Conservation (phyloP, 139 green algal species). For the Microglena sp. region DNA sequence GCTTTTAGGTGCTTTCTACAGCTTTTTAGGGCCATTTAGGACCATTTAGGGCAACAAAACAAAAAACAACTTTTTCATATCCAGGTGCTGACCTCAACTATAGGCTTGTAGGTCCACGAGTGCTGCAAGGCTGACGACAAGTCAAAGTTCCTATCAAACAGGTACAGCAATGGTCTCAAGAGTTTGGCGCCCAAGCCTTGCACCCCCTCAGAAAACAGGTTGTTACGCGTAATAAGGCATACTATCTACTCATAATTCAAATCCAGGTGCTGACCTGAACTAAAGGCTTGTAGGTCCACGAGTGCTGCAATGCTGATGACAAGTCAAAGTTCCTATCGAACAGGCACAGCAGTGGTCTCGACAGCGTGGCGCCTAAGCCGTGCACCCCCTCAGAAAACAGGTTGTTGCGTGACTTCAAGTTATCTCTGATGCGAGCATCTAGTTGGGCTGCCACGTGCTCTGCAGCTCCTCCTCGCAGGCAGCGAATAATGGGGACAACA, state of each 20-base stretch:
- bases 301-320: slow-evolving; percentile 73
- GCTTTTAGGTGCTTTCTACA: too few species aligned
- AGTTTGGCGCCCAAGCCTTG: slow-evolving; percentile 34
- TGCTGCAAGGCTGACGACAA: slow-evolving; percentile 81
- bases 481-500: slow-evolving; percentile 89
- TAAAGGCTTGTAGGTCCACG: slow-evolving; percentile 94
- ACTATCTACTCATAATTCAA: background rate
- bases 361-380: slow-evolving; percentile 47
- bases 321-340: slow-evolving; percentile 99
- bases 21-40: too few species aligned
- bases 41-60: too few species aligned
- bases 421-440: slow-evolving; percentile 54
- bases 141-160: slow-evolving; percentile 98
- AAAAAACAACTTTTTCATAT: background rate
- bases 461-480: slow-evolving; percentile 77
- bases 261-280: slow-evolving; percentile 47
- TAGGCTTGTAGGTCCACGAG: slow-evolving; percentile 89
- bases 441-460: slow-evolving; percentile 72
- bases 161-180: slow-evolving; percentile 80
- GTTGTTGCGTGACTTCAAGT: slow-evolving; percentile 61
- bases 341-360: slow-evolving; percentile 86
- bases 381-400: slow-evolving; percentile 57
- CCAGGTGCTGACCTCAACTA: too few species aligned
- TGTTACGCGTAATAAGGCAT: too few species aligned
- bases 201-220: too few species aligned